These are phyloP conservation scores for Lagenaria siceraria DNA, from an alignment of 306 rosid genomes.

Conservation along the genomic window DNA sequence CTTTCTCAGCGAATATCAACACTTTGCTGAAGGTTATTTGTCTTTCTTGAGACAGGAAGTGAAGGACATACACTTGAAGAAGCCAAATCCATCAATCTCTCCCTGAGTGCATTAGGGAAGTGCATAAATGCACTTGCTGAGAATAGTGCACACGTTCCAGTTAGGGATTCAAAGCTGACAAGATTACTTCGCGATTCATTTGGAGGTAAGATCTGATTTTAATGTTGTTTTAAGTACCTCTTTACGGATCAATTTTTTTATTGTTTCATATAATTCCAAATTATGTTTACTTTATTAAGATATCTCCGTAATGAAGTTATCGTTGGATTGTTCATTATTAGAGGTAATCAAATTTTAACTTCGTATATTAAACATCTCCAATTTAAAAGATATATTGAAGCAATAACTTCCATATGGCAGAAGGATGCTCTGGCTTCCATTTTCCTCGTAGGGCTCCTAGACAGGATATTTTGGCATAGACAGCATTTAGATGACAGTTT, in stretches of 20 bases:
- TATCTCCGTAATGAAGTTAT: not conserved
- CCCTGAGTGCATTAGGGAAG: constrained; percentile 92
- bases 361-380: not conserved
- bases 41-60: constrained; percentile 57
- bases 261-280: not conserved
- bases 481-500: not conserved
- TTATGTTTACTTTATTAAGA: not conserved
- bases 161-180: constrained; percentile 98
- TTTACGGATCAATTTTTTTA: not conserved
- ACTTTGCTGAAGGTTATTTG: not conserved
- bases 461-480: not conserved
- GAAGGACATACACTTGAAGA: constrained; percentile 98
- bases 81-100: constrained; percentile 93
- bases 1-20: not conserved
- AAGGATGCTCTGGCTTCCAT: not conserved
- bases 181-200: constrained; percentile 89
- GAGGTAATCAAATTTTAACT: not conserved
- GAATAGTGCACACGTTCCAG: constrained; percentile 87
- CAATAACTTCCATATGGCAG: not conserved
- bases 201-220: constrained; percentile 54
- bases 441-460: not conserved
- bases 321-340: not conserved
- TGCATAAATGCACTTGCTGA: constrained; percentile 94
- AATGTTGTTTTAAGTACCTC: not conserved
- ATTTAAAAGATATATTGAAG: not conserved